Evolutionary conservation across 495 filamentous ascomycete species (phyloP), one percentile per base, ranked within the genome.

Genomic region (Xylaria curta): DNA sequence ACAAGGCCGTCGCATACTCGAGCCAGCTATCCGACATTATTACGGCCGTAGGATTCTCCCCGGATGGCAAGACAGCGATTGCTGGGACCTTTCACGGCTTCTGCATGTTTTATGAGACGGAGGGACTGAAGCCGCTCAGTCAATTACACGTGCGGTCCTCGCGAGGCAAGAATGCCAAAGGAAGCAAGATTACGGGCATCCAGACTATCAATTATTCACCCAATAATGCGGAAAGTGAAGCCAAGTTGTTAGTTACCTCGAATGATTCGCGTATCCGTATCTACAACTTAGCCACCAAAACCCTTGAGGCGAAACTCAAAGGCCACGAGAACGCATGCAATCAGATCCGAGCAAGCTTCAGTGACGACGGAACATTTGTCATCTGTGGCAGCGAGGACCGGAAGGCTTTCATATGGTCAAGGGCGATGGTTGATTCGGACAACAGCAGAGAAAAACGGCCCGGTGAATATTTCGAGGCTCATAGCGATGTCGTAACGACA

Each of bases 161-260:
- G 17, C 89, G 94, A 38, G 97, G 96, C 0, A 93, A 93, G 76
- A 98, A 98, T 75, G 93, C 95, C 1, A 97, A 96, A 80, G 95
- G 96, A 10, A 97, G 93, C 81, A 99, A 98, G 81, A 97, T 99
- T 75, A 98, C 96, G 0, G 94, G 94, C 31, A 97, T 99, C 56
- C 91, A 97, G 74, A 91, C 95, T 0, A 92, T 91, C 71, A 80
- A 79, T 33, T 83, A 88, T 54, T 91, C 92, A 8, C 76, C 72
- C 3, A 82, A 85, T 7, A 85, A 85, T 54, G 86, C 70, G 1
- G 89, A 89, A 15, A 90, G 90, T 0, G 93, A 95, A 47, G 87
- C 94, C 49, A 97, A 96, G 76, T 79, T 99, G 28, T 83, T 99
- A 17, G 90, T 99, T 66, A 97, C 94, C 0, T 98, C 94, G 76